These are phyloP conservation scores for Boletus austroedulis DNA, from an alignment of 1,284 basidiomycete species.

Conservation along the genomic window DNA sequence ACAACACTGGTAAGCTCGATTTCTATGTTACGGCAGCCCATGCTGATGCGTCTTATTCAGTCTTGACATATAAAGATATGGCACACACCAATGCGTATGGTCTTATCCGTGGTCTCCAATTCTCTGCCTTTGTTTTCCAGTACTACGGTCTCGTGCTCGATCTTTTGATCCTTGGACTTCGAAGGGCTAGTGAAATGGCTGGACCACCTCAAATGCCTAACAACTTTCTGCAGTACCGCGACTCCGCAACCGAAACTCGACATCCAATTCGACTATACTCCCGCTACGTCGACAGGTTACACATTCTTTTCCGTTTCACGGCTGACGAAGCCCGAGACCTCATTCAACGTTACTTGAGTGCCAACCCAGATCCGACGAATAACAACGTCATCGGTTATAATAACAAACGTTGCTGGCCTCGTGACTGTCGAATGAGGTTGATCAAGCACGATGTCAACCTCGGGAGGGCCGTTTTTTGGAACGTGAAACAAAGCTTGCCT, in stretches of 20 bases:
- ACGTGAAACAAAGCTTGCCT: slow-evolving; percentile 96
- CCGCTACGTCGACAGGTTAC: slow-evolving; percentile 89
- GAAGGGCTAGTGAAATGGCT: slow-evolving; percentile 95
- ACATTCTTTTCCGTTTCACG: slow-evolving; percentile 97
- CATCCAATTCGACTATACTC: slow-evolving; percentile 96
- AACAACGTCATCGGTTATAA: slow-evolving; percentile 99
- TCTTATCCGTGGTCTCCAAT: slow-evolving; percentile 91
- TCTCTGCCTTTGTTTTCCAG: slow-evolving; percentile 97
- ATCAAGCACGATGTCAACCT: slow-evolving; percentile 99
- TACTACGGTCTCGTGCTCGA: slow-evolving; percentile 92
- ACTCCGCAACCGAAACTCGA: slow-evolving; percentile 88
- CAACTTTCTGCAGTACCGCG: slow-evolving; percentile 94
- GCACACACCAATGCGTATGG: slow-evolving; percentile 91
- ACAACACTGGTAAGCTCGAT: slow-evolving; percentile 69
- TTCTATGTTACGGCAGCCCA: background rate
- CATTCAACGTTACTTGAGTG: slow-evolving; percentile 95
- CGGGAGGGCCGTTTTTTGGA: slow-evolving; percentile 98
- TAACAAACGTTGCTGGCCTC: slow-evolving; percentile 98
- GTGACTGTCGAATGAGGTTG: slow-evolving; percentile 97
- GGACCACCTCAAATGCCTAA: slow-evolving; percentile 94
- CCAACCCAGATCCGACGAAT: slow-evolving; percentile 97
- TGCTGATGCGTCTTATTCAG: slow-evolving; percentile 34
- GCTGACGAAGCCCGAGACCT: slow-evolving; percentile 97
- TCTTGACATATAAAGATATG: slow-evolving; percentile 93
- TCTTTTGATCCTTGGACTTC: slow-evolving; percentile 88